Evolutionary conservation across 2,329 filamentous ascomycete species (phyloP).

Genomic region (Fusarium verrucosum): DNA sequence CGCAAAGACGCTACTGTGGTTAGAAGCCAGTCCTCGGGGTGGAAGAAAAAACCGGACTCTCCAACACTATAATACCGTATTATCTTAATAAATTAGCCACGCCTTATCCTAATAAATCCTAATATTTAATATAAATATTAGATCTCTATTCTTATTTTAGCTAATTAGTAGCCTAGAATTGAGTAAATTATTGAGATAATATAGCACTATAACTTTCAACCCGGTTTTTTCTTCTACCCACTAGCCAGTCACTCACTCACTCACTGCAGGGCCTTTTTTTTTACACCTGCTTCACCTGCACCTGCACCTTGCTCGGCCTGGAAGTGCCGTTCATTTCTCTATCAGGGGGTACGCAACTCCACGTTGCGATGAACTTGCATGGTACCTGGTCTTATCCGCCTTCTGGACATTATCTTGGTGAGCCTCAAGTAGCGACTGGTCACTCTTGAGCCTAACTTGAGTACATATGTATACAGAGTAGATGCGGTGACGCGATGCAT

Average conservation of each 20-base stretch:
- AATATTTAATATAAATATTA: no score
- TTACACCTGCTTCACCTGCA: constrained; percentile 1
- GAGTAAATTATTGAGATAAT: no score
- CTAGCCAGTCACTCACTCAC: no score
- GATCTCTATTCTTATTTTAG: no score
- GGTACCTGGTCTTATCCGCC: constrained; percentile 17
- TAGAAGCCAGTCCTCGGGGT: constrained; percentile 12
- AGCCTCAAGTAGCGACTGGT: constrained; percentile 22
- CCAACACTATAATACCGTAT: no score
- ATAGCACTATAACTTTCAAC: no score
- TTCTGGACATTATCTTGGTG: constrained; percentile 11
- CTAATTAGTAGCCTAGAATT: no score
- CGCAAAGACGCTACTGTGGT: constrained; percentile 14
- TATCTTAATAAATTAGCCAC: no score
- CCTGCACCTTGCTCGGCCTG: constrained; percentile 35
- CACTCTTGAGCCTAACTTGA: constrained; percentile 1
- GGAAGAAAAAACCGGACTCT: no score
- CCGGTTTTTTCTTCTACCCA: no score
- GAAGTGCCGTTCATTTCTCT: constrained; percentile 28
- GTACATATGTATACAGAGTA: no score
- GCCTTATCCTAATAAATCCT: no score
- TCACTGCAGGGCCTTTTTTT: constrained; percentile 20
- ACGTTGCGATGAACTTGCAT: constrained; percentile 16
- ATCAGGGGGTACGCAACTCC: constrained; percentile 17
- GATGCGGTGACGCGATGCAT: constrained; percentile 8